phyloP scores from a whole-genome alignment of 2,329 filamentous ascomycete genomes.

The Cryphonectria carpinicola region DNA sequence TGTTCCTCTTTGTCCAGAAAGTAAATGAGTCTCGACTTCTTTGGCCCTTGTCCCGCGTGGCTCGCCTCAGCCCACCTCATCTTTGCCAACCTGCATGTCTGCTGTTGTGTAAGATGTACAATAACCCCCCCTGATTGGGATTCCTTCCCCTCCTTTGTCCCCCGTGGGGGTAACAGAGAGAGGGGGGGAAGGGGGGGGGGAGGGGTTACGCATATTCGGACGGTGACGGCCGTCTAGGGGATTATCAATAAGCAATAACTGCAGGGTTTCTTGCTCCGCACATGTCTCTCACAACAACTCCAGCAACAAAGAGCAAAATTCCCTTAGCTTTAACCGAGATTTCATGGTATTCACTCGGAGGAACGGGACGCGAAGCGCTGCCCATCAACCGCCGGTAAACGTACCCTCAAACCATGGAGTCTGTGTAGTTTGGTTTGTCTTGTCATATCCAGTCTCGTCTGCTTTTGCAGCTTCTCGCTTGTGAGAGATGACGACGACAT shows the following conservation, averaged over 20 bases:
- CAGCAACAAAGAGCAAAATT: background rate
- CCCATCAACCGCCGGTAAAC: background rate
- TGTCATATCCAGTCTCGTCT: background rate
- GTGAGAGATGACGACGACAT: constrained; percentile 8
- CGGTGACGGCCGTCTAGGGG: background rate
- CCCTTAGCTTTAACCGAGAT: background rate
- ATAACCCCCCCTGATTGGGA: too few species aligned
- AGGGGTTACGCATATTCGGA: background rate
- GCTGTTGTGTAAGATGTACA: constrained; percentile 2
- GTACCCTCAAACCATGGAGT: background rate
- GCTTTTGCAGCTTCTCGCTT: background rate
- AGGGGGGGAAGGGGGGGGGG: background rate
- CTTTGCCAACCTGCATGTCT: constrained; percentile 1
- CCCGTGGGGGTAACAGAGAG: too few species aligned
- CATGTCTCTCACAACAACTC: background rate
- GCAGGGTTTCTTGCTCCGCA: background rate
- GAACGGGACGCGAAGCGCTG: constrained; percentile 8
- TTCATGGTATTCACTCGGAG: background rate
- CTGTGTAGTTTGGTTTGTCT: background rate
- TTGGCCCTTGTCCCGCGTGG: background rate
- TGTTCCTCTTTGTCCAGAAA: background rate
- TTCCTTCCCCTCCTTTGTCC: too few species aligned
- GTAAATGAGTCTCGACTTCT: background rate
- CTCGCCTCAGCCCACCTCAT: background rate
- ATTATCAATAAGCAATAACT: background rate